A percentile compares a stretch with the other conserved stretches of the same genome.
These are phyloP conservation scores for Brassica cretica DNA, from an alignment of 345 rosid species.

Conservation along the genomic window DNA sequence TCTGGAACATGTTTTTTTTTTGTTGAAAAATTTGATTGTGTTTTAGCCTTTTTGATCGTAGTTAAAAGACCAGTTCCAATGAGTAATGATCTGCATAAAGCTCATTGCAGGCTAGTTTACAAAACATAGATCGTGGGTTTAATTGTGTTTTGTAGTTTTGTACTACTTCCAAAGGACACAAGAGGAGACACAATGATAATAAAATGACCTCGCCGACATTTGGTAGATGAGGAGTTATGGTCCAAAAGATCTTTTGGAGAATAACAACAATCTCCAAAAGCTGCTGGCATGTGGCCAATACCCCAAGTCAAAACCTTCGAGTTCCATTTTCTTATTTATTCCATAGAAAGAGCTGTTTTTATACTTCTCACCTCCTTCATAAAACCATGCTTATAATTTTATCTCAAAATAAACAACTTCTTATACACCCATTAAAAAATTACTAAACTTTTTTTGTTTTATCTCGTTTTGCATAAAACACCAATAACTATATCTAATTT, in stretches of 20 bases:
- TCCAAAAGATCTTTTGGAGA: slow-evolving; percentile 35
- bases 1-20: not conserved
- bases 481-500: too few relatives aligned
- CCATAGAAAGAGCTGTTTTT: not conserved
- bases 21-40: not conserved
- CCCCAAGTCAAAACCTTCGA: slow-evolving; percentile 43
- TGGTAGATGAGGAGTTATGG: slow-evolving; percentile 40
- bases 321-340: not conserved
- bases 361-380: not conserved
- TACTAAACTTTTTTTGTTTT: too few relatives aligned
- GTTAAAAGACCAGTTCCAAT: slow-evolving; percentile 13
- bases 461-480: too few relatives aligned
- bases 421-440: too few relatives aligned
- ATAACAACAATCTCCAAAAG: slow-evolving; percentile 35
- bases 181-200: slow-evolving; percentile 10
- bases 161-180: slow-evolving; percentile 11
- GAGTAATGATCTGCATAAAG: not conserved
- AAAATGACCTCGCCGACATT: slow-evolving; percentile 50
- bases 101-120: slow-evolving; percentile 7
- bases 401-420: too few relatives aligned
- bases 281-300: slow-evolving; percentile 46
- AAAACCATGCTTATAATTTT: not conserved
- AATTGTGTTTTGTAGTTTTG: slow-evolving; percentile 9
- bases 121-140: not conserved
- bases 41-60: slow-evolving; percentile 1